Conservation (phyloP, 2,329 filamentous ascomycete genomes). For the Claviceps pusilla region DNA sequence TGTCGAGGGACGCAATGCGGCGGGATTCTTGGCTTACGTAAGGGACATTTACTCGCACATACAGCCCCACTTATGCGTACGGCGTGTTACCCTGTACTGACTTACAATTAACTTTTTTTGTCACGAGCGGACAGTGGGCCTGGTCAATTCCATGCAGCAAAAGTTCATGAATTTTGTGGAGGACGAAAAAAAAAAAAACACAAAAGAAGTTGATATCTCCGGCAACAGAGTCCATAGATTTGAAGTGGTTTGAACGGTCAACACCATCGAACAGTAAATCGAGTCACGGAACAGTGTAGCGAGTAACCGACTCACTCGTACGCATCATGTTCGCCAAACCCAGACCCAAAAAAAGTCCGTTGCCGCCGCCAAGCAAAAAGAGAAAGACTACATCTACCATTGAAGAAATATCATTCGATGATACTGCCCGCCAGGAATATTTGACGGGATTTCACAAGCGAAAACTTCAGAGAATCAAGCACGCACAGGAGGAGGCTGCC, state of each 20-base stretch:
- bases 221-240: background rate
- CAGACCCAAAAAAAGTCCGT: slow-evolving; percentile 39
- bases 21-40: background rate
- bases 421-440: slow-evolving; percentile 65
- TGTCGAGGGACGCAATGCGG: background rate
- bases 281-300: background rate
- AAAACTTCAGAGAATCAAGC: slow-evolving; percentile 70
- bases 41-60: background rate
- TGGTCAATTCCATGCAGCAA: background rate
- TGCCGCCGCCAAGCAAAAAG: slow-evolving; percentile 49
- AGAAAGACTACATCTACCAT: slow-evolving; percentile 45
- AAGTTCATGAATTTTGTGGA: background rate
- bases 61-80: background rate
- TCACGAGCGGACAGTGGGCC: background rate
- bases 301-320: background rate
- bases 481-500: slow-evolving; percentile 67
- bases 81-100: too few species aligned
- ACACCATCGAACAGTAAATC: background rate
- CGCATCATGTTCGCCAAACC: slow-evolving; percentile 38
- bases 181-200: background rate
- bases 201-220: background rate
- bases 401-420: slow-evolving; percentile 78
- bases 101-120: background rate
- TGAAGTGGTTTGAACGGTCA: background rate
- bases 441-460: slow-evolving; percentile 95